Percentiles rank a stretch among this genome's conserved stretches.
Evolutionary conservation across 805 yeast genomes (phyloP).

Genomic region (Starmerella stellata): DNA sequence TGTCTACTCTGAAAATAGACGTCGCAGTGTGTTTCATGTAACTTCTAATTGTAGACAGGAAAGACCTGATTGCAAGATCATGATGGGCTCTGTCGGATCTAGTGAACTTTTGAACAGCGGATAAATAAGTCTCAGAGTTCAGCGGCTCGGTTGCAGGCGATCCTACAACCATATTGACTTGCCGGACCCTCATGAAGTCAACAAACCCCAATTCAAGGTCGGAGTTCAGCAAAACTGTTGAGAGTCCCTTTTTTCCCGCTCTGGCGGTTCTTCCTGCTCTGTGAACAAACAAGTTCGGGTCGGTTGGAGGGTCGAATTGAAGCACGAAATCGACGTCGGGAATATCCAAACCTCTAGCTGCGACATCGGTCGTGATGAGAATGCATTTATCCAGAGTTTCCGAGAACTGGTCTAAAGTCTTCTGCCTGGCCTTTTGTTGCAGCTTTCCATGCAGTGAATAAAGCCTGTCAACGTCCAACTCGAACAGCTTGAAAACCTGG

Average conservation of each 20-base stretch:
- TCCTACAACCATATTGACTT: conserved; percentile 31
- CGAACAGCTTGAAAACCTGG: conserved; percentile 10
- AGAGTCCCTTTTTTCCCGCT: conserved; percentile 69
- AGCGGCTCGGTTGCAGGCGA: neutral
- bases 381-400: conserved; percentile 34
- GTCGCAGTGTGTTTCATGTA: conserved; percentile 77
- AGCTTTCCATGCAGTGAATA: conserved; percentile 83
- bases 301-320: conserved; percentile 91
- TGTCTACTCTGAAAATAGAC: conserved; percentile 63
- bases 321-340: conserved; percentile 86
- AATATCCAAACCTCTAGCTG: conserved; percentile 90
- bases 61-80: conserved; percentile 62
- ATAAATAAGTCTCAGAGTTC: conserved; percentile 10
- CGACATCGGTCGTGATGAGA: conserved; percentile 89
- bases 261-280: conserved; percentile 92
- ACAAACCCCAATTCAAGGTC: conserved; percentile 71
- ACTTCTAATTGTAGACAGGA: conserved; percentile 64
- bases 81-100: conserved; percentile 60
- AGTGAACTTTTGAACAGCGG: conserved; percentile 34
- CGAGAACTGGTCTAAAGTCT: conserved; percentile 47
- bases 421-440: conserved; percentile 58
- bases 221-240: conserved; percentile 50
- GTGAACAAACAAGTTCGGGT: conserved; percentile 78
- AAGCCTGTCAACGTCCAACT: conserved; percentile 23
- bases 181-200: conserved; percentile 59